Conservation (phyloP, 257 asterid species). For the Catharanthus roseus region DNA sequence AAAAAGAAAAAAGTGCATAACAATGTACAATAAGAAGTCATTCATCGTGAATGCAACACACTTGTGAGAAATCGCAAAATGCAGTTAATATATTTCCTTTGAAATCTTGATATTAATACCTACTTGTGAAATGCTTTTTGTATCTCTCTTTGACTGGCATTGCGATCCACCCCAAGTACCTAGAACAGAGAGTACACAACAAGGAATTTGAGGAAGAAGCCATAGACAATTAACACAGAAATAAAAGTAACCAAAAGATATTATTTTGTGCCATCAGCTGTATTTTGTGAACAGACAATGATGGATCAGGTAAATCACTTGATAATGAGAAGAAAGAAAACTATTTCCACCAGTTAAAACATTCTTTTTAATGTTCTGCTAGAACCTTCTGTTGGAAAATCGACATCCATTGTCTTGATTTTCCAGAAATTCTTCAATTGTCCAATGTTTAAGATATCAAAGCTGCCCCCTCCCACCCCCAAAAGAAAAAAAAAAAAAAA, state of each 20-base stretch:
- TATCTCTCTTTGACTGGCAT: constrained; percentile 79
- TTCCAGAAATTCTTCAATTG: neutral
- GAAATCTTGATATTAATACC: constrained; percentile 10
- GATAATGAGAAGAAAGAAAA: too few relatives aligned
- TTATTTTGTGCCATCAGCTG: neutral
- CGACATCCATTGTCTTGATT: neutral
- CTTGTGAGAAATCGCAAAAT: neutral
- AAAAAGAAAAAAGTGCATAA: neutral
- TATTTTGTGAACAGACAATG: neutral
- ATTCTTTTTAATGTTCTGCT: neutral
- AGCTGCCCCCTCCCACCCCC: too few relatives aligned
- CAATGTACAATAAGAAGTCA: neutral
- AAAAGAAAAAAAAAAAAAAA: too few relatives aligned
- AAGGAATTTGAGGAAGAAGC: constrained; percentile 4
- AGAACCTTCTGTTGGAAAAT: neutral
- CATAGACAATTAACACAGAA: neutral
- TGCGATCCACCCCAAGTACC: constrained; percentile 89
- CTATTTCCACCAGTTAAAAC: neutral
- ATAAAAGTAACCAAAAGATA: neutral
- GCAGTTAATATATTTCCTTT: neutral
- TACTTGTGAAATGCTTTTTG: constrained; percentile 98
- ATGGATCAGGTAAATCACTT: neutral
- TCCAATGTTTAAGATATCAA: too few relatives aligned
- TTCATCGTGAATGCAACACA: neutral
- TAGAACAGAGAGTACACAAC: constrained; percentile 15